Evolutionary conservation across 805 yeast genomes (phyloP).

Genomic region (Nakazawaea holstii): DNA sequence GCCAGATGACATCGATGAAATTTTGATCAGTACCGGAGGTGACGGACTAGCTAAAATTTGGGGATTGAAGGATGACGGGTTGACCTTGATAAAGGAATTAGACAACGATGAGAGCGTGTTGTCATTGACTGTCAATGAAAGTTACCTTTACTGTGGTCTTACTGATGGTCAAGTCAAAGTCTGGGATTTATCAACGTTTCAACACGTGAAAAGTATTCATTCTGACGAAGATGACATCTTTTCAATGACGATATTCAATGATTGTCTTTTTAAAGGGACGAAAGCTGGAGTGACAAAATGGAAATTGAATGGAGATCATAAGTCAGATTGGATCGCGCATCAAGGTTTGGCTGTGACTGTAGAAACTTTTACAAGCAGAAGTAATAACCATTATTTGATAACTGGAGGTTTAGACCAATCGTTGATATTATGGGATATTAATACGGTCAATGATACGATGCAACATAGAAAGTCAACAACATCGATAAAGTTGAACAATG

Average conservation of each 20-base stretch:
- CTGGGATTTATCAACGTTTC: constrained; percentile 84
- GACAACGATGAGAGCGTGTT: constrained; percentile 68
- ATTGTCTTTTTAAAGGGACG: constrained; percentile 61
- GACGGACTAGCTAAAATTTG: constrained; percentile 86
- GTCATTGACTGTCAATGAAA: constrained; percentile 57
- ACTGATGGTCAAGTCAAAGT: constrained; percentile 69
- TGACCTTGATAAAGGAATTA: constrained; percentile 31
- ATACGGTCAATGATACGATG: constrained; percentile 15
- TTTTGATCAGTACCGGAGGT: constrained; percentile 75
- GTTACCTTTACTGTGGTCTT: constrained; percentile 80
- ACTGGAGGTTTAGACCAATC: constrained; percentile 71
- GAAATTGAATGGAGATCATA: constrained; percentile 40
- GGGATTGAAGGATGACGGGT: constrained; percentile 35
- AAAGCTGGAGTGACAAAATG: constrained; percentile 44
- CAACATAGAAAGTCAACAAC: constrained; percentile 5
- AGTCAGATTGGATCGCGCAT: constrained; percentile 45
- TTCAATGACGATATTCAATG: constrained; percentile 50
- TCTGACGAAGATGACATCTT: constrained; percentile 47
- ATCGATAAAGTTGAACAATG: constrained; percentile 31
- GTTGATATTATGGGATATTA: constrained; percentile 67
- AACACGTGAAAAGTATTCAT: constrained; percentile 44
- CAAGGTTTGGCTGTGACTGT: constrained; percentile 56
- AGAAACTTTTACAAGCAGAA: constrained; percentile 34
- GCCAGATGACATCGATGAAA: constrained; percentile 26
- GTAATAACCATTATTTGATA: constrained; percentile 37